phyloP scores from a whole-genome alignment of 306 rosid species.

The Albizia julibrissin region DNA sequence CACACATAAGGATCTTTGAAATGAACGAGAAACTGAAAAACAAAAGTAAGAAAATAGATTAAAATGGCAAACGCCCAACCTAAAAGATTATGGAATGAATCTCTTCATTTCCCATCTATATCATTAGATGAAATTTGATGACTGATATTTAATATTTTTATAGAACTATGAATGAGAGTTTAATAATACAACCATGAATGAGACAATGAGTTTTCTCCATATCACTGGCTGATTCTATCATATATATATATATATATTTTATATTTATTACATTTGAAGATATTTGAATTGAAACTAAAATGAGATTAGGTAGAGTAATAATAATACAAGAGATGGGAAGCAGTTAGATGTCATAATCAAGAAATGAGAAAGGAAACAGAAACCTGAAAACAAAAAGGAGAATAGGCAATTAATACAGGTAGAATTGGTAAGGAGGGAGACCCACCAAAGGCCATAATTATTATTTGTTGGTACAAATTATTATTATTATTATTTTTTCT shows the following conservation, averaged over 20 bases:
- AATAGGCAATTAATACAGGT: not conserved
- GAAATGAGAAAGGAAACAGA: not conserved
- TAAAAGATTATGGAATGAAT: not conserved
- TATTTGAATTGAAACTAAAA: not conserved
- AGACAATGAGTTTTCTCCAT: not conserved
- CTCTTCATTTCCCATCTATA: not conserved
- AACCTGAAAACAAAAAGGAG: not conserved
- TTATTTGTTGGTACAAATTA: too few relatives aligned
- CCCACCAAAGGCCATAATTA: not conserved
- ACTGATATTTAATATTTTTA: too few relatives aligned
- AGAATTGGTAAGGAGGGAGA: not conserved
- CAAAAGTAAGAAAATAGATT: not conserved
- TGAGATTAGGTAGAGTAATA: not conserved
- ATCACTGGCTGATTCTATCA: not conserved
- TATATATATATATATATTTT: too few relatives aligned
- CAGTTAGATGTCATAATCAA: not conserved
- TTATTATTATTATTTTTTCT: too few relatives aligned
- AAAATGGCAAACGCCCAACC: not conserved
- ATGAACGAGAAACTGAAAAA: not conserved
- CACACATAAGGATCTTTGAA: not conserved
- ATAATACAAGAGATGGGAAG: not conserved
- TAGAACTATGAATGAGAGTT: too few relatives aligned
- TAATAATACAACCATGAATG: not conserved
- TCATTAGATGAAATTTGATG: too few relatives aligned
- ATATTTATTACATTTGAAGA: not conserved